Percentiles rank a stretch among this genome's conserved stretches.
Evolutionary conservation across 345 rosid genomes (phyloP).

Genomic region (Rhodamnia argentea): DNA sequence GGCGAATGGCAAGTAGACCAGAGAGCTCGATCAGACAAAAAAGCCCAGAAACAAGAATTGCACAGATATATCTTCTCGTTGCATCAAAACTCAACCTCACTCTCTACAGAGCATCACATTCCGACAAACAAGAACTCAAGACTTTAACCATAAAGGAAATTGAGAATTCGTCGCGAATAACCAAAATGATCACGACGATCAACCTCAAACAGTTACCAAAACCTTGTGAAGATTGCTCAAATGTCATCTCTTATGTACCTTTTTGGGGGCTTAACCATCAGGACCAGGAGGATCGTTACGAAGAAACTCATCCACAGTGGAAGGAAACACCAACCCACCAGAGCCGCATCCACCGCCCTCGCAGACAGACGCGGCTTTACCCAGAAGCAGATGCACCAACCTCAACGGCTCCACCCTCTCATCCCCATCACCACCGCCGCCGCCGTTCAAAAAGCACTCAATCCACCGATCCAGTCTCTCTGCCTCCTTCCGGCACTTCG

Average conservation of each 20-base stretch:
- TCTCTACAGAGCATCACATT: background rate
- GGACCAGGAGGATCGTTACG: slow-evolving; percentile 26
- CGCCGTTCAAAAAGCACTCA: slow-evolving; percentile 9
- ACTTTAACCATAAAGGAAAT: background rate
- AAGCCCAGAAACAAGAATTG: background rate
- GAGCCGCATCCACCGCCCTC: slow-evolving; percentile 6
- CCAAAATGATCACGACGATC: background rate
- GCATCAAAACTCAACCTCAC: background rate
- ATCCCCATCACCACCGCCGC: background rate
- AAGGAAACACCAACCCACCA: slow-evolving; percentile 36
- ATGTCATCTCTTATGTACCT: background rate
- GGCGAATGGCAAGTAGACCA: background rate
- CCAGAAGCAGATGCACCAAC: slow-evolving; percentile 38
- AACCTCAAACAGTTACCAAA: background rate
- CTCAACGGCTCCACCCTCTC: slow-evolving; percentile 27
- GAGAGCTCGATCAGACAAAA: background rate
- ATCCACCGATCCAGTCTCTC: slow-evolving; percentile 41
- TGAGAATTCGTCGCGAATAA: background rate
- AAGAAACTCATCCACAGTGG: slow-evolving; percentile 23
- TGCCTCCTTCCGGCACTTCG: slow-evolving; percentile 29
- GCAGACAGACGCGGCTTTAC: slow-evolving; percentile 22
- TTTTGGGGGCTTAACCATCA: background rate
- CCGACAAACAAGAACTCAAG: background rate
- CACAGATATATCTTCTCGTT: too few species aligned
- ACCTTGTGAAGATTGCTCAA: background rate